Conservation (phyloP, 225 moss, liverwort and hornwort genomes). For the Pleurozium schreberi region DNA sequence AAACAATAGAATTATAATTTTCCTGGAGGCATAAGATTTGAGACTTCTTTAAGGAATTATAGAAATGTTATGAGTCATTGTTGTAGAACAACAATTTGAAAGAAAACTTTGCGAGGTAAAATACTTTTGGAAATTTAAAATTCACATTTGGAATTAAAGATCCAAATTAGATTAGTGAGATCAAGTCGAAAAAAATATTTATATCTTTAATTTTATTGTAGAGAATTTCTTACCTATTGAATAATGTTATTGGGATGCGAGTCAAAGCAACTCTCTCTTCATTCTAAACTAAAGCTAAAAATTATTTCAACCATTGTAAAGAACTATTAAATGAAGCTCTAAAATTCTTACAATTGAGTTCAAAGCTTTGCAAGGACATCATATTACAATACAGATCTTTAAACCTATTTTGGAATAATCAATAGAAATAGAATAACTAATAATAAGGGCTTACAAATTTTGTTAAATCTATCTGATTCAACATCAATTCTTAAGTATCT, state of each 20-base stretch:
- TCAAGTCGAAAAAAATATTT: not conserved
- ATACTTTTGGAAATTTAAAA: not conserved
- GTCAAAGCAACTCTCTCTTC: not conserved
- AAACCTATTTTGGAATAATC: not conserved
- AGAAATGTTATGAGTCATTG: fast-evolving
- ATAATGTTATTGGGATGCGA: fast-evolving
- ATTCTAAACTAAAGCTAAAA: not conserved
- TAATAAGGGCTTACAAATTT: not conserved
- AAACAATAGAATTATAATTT: not conserved
- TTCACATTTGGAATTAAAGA: too few species aligned
- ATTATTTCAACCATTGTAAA: not conserved
- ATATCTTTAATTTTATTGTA: not conserved
- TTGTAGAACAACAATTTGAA: fast-evolving
- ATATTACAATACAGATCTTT: not conserved
- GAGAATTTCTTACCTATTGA: not conserved
- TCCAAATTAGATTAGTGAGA: fast-evolving
- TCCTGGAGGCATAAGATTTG: fast-evolving
- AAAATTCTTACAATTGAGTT: fast-evolving
- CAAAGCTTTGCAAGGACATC: not conserved
- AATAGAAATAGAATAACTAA: not conserved
- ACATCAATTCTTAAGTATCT: not conserved
- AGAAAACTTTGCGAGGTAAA: not conserved
- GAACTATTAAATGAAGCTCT: not conserved
- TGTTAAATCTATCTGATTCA: not conserved
- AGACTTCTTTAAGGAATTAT: not conserved